Evolutionary conservation across 148 eudicot genomes (phyloP).

Genomic region (Nepenthes mirabilis): DNA sequence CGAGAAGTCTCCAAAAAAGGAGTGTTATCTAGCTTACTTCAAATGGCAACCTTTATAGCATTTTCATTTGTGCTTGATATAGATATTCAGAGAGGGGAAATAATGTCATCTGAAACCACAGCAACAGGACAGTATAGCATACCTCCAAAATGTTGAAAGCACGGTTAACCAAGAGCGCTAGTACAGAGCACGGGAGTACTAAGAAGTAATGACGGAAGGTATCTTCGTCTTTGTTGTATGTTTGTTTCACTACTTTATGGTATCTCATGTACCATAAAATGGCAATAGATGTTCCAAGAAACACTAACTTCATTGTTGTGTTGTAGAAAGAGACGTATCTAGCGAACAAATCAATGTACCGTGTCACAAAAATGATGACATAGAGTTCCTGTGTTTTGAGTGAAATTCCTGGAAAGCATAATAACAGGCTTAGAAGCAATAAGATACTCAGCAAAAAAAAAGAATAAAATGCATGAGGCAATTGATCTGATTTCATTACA

Average conservation of each 20-base stretch:
- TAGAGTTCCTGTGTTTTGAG: constrained; percentile 52
- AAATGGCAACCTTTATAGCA: no score
- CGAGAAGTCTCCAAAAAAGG: no score
- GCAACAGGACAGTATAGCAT: constrained; percentile 1
- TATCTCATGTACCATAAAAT: constrained; percentile 52
- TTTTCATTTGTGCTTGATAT: no score
- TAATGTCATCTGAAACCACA: background rate
- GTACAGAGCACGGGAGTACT: constrained; percentile 22
- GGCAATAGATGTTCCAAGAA: constrained; percentile 32
- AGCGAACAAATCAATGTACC: constrained; percentile 44
- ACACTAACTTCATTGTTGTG: constrained; percentile 43
- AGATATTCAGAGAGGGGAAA: background rate
- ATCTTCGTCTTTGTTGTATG: constrained; percentile 36
- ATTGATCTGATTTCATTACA: no score
- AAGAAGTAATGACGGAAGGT: constrained; percentile 36
- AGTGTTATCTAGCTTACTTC: no score
- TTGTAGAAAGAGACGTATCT: constrained; percentile 32
- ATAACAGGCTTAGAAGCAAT: background rate
- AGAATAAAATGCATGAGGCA: no score
- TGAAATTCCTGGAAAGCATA: constrained; percentile 32
- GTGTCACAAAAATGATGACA: constrained; percentile 30
- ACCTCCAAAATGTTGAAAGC: constrained; percentile 31
- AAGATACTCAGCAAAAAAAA: background rate
- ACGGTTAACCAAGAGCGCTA: constrained; percentile 34
- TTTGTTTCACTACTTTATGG: constrained; percentile 41